Evolutionary conservation across 2,329 filamentous ascomycete genomes (phyloP).

Genomic region (Hirsutella thompsonii): DNA sequence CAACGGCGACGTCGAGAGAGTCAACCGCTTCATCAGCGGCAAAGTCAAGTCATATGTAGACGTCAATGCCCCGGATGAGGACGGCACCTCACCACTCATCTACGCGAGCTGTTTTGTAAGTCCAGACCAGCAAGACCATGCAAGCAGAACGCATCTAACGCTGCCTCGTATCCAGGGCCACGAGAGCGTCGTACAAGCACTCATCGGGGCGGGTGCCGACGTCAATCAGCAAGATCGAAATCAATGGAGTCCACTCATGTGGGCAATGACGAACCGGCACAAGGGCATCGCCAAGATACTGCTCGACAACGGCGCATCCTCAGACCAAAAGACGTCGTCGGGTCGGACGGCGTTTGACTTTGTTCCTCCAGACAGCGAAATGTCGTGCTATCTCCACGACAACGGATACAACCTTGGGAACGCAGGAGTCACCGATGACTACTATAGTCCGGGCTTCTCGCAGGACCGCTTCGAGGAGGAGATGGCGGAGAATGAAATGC

Average conservation of each 20-base stretch:
- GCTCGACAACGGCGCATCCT: slow-evolving; percentile 87
- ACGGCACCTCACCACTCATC: slow-evolving; percentile 91
- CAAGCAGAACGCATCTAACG: neutral
- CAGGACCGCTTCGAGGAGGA: slow-evolving; percentile 95
- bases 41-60: slow-evolving; percentile 66
- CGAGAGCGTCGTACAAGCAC: slow-evolving; percentile 69
- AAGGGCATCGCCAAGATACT: slow-evolving; percentile 90
- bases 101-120: slow-evolving; percentile 95
- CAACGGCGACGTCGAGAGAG: slow-evolving; percentile 80
- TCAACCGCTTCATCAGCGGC: slow-evolving; percentile 63
- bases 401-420: slow-evolving; percentile 85
- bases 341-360: slow-evolving; percentile 94
- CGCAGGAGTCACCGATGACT: slow-evolving; percentile 72
- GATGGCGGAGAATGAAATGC: slow-evolving; percentile 91
- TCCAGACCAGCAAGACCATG: slow-evolving; percentile 2
- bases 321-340: slow-evolving; percentile 87
- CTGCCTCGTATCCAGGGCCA: slow-evolving; percentile 51
- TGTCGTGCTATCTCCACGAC: slow-evolving; percentile 88
- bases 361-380: slow-evolving; percentile 86
- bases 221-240: slow-evolving; percentile 93
- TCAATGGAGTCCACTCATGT: slow-evolving; percentile 97
- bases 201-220: slow-evolving; percentile 74
- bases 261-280: slow-evolving; percentile 98
- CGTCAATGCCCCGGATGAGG: slow-evolving; percentile 78
- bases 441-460: slow-evolving; percentile 83